Percentiles rank a stretch among this genome's conserved stretches.
Conservation (phyloP, 495 filamentous ascomycete species). For the Polyplosphaeria fusca region DNA sequence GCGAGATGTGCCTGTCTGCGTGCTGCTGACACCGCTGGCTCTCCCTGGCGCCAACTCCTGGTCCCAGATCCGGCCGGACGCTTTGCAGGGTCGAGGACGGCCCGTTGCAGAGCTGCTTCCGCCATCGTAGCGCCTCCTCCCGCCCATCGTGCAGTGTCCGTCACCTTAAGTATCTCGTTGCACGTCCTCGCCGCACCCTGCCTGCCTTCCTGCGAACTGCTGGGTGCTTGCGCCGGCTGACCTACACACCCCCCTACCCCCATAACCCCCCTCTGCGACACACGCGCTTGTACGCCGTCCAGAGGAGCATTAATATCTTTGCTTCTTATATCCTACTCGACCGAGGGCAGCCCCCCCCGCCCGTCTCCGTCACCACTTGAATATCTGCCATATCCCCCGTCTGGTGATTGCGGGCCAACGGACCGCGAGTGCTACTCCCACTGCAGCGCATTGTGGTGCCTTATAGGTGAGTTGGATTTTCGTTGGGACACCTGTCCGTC, state of each 20-base stretch:
- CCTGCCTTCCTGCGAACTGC: slow-evolving; percentile 23
- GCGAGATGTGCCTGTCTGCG: slow-evolving; percentile 5
- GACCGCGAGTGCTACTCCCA: too few species aligned
- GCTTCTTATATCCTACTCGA: slow-evolving; percentile 1
- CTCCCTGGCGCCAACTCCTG: slow-evolving; percentile 2
- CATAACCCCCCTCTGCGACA: neutral
- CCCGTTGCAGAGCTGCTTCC: slow-evolving; percentile 24
- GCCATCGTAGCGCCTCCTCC: slow-evolving; percentile 24
- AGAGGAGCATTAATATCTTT: slow-evolving; percentile 15
- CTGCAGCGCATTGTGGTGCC: too few species aligned
- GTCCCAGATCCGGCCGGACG: slow-evolving; percentile 14
- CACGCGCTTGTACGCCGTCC: slow-evolving; percentile 18
- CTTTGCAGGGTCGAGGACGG: slow-evolving; percentile 18
- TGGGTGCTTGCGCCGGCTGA: slow-evolving; percentile 19
- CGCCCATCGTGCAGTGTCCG: slow-evolving; percentile 10
- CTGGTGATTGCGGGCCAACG: too few species aligned
- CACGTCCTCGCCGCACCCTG: neutral
- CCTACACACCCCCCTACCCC: neutral
- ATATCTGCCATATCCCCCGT: slow-evolving; percentile 9
- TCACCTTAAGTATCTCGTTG: neutral
- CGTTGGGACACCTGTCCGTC: too few species aligned
- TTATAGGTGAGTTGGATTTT: too few species aligned
- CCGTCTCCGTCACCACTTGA: too few species aligned
- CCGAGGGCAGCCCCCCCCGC: too few species aligned
- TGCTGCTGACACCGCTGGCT: neutral